Percentiles rank a stretch among this genome's conserved stretches.
Conservation (phyloP, 2,329 filamentous ascomycete genomes). For the Scedosporium aurantiacum region DNA sequence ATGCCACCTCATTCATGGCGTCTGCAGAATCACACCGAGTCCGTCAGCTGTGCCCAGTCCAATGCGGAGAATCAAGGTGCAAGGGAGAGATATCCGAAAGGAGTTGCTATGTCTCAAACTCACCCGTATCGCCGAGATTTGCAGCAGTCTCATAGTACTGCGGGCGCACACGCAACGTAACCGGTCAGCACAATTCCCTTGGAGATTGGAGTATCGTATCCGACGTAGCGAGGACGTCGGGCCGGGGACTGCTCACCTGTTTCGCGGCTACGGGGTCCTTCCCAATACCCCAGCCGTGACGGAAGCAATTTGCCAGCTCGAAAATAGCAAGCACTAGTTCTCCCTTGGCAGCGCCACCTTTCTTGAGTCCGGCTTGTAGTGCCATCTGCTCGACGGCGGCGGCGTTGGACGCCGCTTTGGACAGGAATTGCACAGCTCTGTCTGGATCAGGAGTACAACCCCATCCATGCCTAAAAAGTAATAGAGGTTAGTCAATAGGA, state of each 20-base stretch:
- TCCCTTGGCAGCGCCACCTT: conserved; percentile 88
- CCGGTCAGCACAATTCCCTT: conserved; percentile 3
- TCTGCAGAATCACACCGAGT: conserved; percentile 38
- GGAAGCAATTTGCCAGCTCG: conserved; percentile 85
- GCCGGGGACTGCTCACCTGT: conserved; percentile 36
- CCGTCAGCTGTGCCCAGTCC: background rate
- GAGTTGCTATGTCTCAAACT: conserved; percentile 15
- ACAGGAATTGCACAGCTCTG: conserved; percentile 72
- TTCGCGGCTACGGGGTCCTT: conserved; percentile 79
- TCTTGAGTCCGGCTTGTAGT: conserved; percentile 76
- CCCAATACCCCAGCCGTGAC: conserved; percentile 85
- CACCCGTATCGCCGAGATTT: conserved; percentile 80
- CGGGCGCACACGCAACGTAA: conserved; percentile 17
- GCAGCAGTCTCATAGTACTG: conserved; percentile 97
- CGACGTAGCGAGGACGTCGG: background rate
- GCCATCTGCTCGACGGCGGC: conserved; percentile 79
- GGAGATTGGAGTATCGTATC: background rate
- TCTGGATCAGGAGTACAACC: conserved; percentile 64
- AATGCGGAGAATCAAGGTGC: background rate
- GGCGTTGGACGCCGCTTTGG: conserved; percentile 79
- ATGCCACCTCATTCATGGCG: conserved; percentile 92
- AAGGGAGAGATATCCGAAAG: background rate
- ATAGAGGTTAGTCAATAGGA: background rate
- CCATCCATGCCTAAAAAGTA: conserved; percentile 69
- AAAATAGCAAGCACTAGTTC: conserved; percentile 95